Percentiles rank a stretch among this genome's conserved stretches.
These are phyloP conservation scores for Metschnikowia cubensis DNA, from an alignment of 805 yeast species.

Conservation along the genomic window DNA sequence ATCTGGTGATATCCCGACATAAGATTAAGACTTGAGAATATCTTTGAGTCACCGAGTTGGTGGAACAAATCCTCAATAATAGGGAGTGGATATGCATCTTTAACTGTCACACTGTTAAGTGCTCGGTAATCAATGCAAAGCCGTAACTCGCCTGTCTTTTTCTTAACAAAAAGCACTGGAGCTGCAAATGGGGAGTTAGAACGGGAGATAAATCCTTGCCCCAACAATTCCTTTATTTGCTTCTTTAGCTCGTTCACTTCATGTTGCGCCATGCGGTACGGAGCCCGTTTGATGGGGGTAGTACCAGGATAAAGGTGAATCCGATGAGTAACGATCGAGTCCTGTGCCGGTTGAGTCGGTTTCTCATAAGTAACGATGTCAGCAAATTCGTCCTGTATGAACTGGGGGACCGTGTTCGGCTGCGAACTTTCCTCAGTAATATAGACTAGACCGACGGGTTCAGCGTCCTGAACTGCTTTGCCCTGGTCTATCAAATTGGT, in stretches of 20 bases:
- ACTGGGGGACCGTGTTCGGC: not conserved
- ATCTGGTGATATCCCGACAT: slow-evolving; percentile 9
- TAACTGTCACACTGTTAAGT: slow-evolving; percentile 4
- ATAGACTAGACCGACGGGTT: not conserved
- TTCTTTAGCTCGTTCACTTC: slow-evolving; percentile 2
- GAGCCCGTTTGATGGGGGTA: not conserved
- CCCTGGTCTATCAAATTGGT: not conserved
- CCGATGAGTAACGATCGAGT: not conserved
- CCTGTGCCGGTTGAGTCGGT: not conserved
- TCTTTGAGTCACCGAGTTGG: slow-evolving; percentile 4
- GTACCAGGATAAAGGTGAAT: not conserved
- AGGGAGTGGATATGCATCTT: slow-evolving; percentile 6
- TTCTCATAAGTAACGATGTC: not conserved
- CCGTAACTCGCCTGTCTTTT: slow-evolving; percentile 6
- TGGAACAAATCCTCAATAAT: slow-evolving; percentile 6
- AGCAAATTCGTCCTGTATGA: not conserved
- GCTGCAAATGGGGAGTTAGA: slow-evolving; percentile 7
- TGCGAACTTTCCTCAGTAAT: not conserved
- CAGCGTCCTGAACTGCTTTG: no score
- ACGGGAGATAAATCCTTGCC: slow-evolving; percentile 1
- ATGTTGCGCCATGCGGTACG: slow-evolving; percentile 1
- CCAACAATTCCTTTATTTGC: not conserved
- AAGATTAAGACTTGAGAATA: slow-evolving; percentile 6
- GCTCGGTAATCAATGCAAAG: slow-evolving; percentile 9
- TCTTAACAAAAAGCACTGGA: slow-evolving; percentile 6